phyloP scores from a whole-genome alignment of 2,329 filamentous ascomycete species.

The Bretziella fagacearum region DNA sequence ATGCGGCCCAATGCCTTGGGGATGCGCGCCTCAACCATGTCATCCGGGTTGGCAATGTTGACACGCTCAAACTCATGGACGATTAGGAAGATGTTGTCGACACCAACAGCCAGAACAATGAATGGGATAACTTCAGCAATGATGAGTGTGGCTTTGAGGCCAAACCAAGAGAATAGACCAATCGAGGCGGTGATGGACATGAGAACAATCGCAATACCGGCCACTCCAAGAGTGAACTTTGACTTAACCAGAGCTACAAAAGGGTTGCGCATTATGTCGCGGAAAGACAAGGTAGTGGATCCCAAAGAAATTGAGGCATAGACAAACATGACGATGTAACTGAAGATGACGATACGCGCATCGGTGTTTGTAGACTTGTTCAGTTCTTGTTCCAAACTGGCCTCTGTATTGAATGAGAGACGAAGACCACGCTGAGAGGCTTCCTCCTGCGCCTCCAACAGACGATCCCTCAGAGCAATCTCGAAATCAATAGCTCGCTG shows the following conservation, averaged over 20 bases:
- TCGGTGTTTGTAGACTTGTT: constrained; percentile 98
- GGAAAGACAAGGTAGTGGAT: constrained; percentile 64
- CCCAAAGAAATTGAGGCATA: constrained; percentile 89
- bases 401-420: constrained; percentile 87
- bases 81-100: constrained; percentile 97
- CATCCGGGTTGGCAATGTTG: constrained; percentile 80
- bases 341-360: constrained; percentile 88
- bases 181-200: constrained; percentile 97
- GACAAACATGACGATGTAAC: constrained; percentile 97
- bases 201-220: constrained; percentile 84
- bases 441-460: constrained; percentile 66
- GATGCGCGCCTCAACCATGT: constrained; percentile 70
- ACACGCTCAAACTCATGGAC: constrained; percentile 96
- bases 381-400: constrained; percentile 84
- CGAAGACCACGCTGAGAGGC: constrained; percentile 62
- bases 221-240: constrained; percentile 89
- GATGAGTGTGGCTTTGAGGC: constrained; percentile 88
- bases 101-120: constrained; percentile 85
- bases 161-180: constrained; percentile 79
- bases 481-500: constrained; percentile 80
- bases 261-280: constrained; percentile 65
- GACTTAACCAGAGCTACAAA: constrained; percentile 78
- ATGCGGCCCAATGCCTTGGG: constrained; percentile 84
- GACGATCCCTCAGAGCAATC: constrained; percentile 51
- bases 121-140: constrained; percentile 98